Percentiles rank a stretch among this genome's conserved stretches.
These are phyloP conservation scores for Moesziomyces parantarcticus DNA, from an alignment of 1,284 basidiomycete species.

Conservation along the genomic window DNA sequence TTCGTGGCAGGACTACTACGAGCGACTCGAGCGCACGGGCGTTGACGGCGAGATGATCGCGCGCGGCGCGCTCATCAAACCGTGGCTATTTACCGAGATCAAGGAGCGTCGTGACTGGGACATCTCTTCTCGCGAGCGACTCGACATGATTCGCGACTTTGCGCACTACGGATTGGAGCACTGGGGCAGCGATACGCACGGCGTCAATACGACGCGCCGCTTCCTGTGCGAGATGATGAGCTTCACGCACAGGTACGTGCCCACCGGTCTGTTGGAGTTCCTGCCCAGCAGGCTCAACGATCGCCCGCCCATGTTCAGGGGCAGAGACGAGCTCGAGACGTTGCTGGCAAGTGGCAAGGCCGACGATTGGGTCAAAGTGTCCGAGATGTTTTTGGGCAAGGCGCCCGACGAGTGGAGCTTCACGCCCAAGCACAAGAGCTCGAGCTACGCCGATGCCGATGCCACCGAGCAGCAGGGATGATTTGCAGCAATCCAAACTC, in stretches of 20 bases:
- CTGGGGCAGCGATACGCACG: slow-evolving; percentile 70
- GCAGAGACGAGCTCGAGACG: slow-evolving; percentile 84
- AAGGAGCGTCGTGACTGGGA: slow-evolving; percentile 86
- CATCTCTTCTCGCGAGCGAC: slow-evolving; percentile 87
- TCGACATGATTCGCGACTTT: slow-evolving; percentile 81
- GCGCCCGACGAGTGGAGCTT: slow-evolving; percentile 74
- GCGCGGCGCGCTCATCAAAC: slow-evolving; percentile 91
- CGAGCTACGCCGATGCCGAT: slow-evolving; percentile 31
- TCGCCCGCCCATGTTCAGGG: slow-evolving; percentile 83
- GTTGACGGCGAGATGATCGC: slow-evolving; percentile 97
- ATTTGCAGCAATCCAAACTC: background rate
- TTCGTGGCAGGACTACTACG: slow-evolving; percentile 85
- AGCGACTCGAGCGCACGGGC: slow-evolving; percentile 78
- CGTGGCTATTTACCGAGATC: slow-evolving; percentile 84
- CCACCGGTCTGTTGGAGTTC: slow-evolving; percentile 88
- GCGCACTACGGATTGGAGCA: slow-evolving; percentile 60
- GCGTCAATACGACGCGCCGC: slow-evolving; percentile 89
- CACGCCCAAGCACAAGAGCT: slow-evolving; percentile 68
- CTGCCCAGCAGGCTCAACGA: slow-evolving; percentile 88
- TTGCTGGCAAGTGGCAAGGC: slow-evolving; percentile 82
- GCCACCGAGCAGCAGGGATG: slow-evolving; percentile 42
- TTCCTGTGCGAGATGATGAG: slow-evolving; percentile 95
- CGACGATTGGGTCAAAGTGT: slow-evolving; percentile 93
- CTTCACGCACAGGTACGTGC: slow-evolving; percentile 94
- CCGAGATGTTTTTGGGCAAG: slow-evolving; percentile 89